Percentiles rank a stretch among this genome's conserved stretches.
phyloP scores from a whole-genome alignment of 2,329 filamentous ascomycete species.

The Trichoderma simmonsii region DNA sequence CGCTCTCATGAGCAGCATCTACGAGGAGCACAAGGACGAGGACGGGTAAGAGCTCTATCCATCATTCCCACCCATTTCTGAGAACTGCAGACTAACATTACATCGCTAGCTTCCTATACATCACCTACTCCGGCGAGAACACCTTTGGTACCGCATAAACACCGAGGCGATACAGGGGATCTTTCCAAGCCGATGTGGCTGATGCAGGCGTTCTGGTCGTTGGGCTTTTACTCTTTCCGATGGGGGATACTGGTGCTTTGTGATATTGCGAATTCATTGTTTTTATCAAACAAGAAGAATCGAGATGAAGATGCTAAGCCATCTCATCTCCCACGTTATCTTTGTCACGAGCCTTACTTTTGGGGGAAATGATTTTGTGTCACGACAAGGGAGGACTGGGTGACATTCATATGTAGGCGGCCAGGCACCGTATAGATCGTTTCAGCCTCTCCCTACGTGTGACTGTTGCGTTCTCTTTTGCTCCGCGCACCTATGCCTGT shows the following conservation, averaged over 20 bases:
- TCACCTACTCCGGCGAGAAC: conserved; percentile 99
- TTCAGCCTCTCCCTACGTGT: not conserved
- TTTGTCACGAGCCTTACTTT: not conserved
- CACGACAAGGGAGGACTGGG: not conserved
- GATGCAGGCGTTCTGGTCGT: conserved; percentile 38
- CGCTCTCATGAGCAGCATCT: conserved; percentile 98
- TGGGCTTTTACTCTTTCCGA: conserved; percentile 26
- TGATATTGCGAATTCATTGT: conserved; percentile 22
- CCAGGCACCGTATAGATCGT: not conserved
- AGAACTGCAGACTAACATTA: not conserved
- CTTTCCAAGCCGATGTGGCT: conserved; percentile 24
- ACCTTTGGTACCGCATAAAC: conserved; percentile 67
- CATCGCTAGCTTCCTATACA: conserved; percentile 80
- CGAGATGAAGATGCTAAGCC: conserved; percentile 2
- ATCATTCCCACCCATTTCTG: not conserved
- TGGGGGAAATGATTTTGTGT: not conserved
- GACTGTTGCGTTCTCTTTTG: not conserved
- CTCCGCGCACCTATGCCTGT: not conserved
- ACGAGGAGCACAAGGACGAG: conserved; percentile 95
- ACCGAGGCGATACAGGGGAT: not conserved
- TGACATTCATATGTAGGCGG: not conserved
- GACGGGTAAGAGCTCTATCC: conserved; percentile 52
- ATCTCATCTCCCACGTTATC: not conserved
- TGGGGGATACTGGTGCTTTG: conserved; percentile 29
- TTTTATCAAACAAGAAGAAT: not conserved